Evolutionary conservation across 1,139 yeast genomes (phyloP), one percentile per base, ranked within the genome.

Genomic region (Yamadazyma sp.): DNA sequence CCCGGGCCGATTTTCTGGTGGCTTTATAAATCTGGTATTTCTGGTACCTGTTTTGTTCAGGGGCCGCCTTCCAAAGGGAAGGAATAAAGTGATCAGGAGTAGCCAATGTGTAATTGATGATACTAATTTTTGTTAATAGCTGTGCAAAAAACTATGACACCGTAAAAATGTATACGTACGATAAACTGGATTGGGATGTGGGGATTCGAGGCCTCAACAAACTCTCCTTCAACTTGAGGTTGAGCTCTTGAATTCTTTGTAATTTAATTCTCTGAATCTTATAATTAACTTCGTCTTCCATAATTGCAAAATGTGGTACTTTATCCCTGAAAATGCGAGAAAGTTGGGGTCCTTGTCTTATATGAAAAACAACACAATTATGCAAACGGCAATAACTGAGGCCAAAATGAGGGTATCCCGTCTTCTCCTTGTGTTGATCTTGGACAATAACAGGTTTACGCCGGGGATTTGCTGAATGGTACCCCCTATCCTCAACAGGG

Each of bases 331-430:
- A 27, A 27, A 11, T n/a, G 15, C n/a, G 29, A 17, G 18, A 13
- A 24, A 31, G n/a, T n/a, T n/a, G n/a, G 34, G 34, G 30, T 10
- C 14, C 23, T 29, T 41, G 55, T 10, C 55, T 46, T 41, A 57
- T 9, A 56, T 46, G 49, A 83, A 82, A 53, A 82, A 80, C 44
- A 90, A 62, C 11, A 87, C 59, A 36, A 90, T 53, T 21, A 89
- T 81, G 66, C 97, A 87, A 24, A 77, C 47, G 4, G 90, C 74
- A 34, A 89, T 83, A 35, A 92, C 74, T 4, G 73, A 51, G 3
- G 96, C 94, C 57, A 92, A 64, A n/a, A 92, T 86, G 31, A 92
- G 59, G 15, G 95, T 83, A 57, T 92, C 96, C 46, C 97, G 78
- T 64, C 83, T 86, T 61, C 92, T 82, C 52, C 97, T 73, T 2